These are phyloP conservation scores for Termitomyces heimii DNA, from an alignment of 768 basidiomycete genomes.

Conservation along the genomic window DNA sequence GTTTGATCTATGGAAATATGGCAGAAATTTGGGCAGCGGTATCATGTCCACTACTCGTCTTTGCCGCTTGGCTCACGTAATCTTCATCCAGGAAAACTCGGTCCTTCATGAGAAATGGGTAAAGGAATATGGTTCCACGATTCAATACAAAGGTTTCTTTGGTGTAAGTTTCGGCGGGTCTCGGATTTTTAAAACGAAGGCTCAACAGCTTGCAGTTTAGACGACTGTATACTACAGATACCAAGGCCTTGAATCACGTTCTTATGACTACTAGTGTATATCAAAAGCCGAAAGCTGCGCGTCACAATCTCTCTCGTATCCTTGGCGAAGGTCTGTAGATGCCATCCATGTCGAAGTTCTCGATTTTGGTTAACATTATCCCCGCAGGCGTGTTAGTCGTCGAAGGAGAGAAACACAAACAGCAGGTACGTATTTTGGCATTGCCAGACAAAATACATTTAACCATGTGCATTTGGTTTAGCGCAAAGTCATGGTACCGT, in stretches of 20 bases:
- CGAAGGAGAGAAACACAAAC: slow-evolving; percentile 40
- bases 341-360: background rate
- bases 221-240: slow-evolving; percentile 10
- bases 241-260: slow-evolving; percentile 57
- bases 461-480: slow-evolving; percentile 11
- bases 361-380: background rate
- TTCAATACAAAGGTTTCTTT: slow-evolving; percentile 24
- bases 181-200: slow-evolving; percentile 44
- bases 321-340: slow-evolving; percentile 34
- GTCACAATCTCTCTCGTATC: slow-evolving; percentile 31
- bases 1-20: slow-evolving; percentile 44
- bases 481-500: slow-evolving; percentile 39
- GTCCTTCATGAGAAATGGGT: slow-evolving; percentile 17
- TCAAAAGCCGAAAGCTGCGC: slow-evolving; percentile 42
- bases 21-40: slow-evolving; percentile 38
- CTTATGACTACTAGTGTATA: slow-evolving; percentile 51
- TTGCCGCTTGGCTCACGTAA: background rate
- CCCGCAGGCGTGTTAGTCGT: slow-evolving; percentile 44
- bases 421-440: slow-evolving; percentile 26
- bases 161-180: slow-evolving; percentile 25
- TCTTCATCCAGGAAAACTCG: slow-evolving; percentile 26
- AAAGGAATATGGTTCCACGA: slow-evolving; percentile 11
- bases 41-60: slow-evolving; percentile 1
- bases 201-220: slow-evolving; percentile 26
- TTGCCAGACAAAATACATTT: background rate